Evolutionary conservation across 371 early-diverging fungal genomes (phyloP), one percentile per base, ranked within the genome.

Genomic region (Syncephalastrum monosporum): DNA sequence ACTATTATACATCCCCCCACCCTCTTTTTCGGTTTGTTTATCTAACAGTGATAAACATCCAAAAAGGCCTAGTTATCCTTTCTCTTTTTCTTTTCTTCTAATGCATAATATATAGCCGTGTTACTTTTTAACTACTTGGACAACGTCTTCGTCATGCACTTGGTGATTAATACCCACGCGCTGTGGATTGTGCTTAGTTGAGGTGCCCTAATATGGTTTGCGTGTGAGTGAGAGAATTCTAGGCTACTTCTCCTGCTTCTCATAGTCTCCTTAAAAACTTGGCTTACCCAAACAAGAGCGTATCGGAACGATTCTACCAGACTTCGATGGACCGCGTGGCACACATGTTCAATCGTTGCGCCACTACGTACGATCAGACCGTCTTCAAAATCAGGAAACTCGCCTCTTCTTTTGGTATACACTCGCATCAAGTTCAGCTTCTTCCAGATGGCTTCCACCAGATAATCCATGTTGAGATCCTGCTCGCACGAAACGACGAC

Each of bases 321-420:
- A 16, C 88, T 83, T 77, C 93, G 88, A 75, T 99, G 99, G 59
- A 99, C 92, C 50, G 88, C 85, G 67, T 92, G 92, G 73, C 99
- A 99, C 33, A 98, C 96, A 64, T 98, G 96, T 74, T 94, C 93
- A 44, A 99, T 90, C 2, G 93, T 91, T 5, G 93, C 89, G 17
- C 91, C 94, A 29, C 81, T 71, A 57, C 89, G 86, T 61, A 99
- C 79, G 69, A 99, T 94, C 47, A 99, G 77, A 13, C 99, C 97
- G 54, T 92, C 97, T 16, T 89, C 90, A 64, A 99, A 98, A 69
- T 99, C 99, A 1, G 99, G 98, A 57, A 82, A 88, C 71, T 92
- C 94, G 48, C 98, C 98, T 65, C 94, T 85, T 59, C 91, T 92
- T 81, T 99, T 99, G 50, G 99, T 97, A 79, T 99, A 99, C 4